phyloP scores from a whole-genome alignment of 441 rosid species.

The Mallotus japonicus region DNA sequence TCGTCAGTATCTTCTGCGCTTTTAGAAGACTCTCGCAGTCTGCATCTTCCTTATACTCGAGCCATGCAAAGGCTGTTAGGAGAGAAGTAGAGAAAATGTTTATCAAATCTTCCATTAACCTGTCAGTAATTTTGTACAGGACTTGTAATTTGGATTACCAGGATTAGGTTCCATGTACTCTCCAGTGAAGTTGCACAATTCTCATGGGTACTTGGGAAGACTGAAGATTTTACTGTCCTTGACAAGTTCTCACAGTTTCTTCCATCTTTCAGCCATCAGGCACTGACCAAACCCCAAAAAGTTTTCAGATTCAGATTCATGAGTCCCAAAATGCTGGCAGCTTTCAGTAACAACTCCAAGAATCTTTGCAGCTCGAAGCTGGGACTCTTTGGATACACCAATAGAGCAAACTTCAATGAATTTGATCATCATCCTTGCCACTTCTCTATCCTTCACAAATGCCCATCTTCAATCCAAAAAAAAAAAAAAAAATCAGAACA shows the following conservation, averaged over 20 bases:
- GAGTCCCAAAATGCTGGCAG: conserved; percentile 24
- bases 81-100: neutral
- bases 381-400: conserved; percentile 84
- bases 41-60: conserved; percentile 51
- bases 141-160: conserved; percentile 29
- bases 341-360: conserved; percentile 44
- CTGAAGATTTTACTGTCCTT: conserved; percentile 38
- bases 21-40: conserved; percentile 46
- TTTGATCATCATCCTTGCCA: conserved; percentile 64
- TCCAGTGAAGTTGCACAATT: conserved; percentile 51
- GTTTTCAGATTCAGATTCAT: conserved; percentile 35
- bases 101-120: neutral
- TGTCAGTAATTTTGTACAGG: neutral
- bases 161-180: conserved; percentile 45
- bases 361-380: conserved; percentile 72
- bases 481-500: no score
- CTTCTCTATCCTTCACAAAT: conserved; percentile 61
- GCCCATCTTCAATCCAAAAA: conserved; percentile 75
- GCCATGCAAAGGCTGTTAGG: conserved; percentile 73
- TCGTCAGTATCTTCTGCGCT: conserved; percentile 45
- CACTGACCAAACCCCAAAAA: conserved; percentile 52
- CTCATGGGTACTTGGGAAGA: conserved; percentile 50
- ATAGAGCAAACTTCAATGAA: conserved; percentile 54
- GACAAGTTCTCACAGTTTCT: conserved; percentile 46
- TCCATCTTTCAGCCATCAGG: conserved; percentile 66